These are phyloP conservation scores for Hypoxylon sp. DNA, from an alignment of 2,329 filamentous ascomycete species.

Conservation along the genomic window DNA sequence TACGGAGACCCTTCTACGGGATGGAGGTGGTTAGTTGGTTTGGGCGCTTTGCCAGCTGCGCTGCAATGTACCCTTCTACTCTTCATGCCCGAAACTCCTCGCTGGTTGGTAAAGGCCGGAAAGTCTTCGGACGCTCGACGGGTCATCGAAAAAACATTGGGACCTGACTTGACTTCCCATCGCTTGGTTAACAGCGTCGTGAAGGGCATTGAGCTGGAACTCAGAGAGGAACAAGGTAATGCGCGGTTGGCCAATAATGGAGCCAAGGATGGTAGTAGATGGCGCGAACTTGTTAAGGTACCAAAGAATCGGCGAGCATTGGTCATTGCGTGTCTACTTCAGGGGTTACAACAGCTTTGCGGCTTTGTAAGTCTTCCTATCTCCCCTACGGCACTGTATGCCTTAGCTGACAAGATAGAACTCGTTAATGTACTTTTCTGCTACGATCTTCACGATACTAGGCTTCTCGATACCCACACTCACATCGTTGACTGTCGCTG, in stretches of 20 bases:
- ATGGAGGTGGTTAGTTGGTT: slow-evolving; percentile 93
- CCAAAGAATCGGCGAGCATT: slow-evolving; percentile 80
- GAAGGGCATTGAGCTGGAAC: slow-evolving; percentile 79
- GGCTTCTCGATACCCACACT: slow-evolving; percentile 85
- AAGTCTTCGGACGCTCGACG: slow-evolving; percentile 71
- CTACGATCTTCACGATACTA: slow-evolving; percentile 83
- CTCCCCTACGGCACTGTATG: background rate
- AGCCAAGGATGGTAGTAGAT: slow-evolving; percentile 54
- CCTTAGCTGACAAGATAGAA: slow-evolving; percentile 66
- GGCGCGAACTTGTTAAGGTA: slow-evolving; percentile 69
- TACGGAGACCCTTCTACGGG: slow-evolving; percentile 67
- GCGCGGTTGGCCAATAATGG: slow-evolving; percentile 57
- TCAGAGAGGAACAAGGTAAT: slow-evolving; percentile 76
- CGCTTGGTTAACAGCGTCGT: slow-evolving; percentile 72
- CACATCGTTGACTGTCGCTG: slow-evolving; percentile 83
- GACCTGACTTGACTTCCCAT: slow-evolving; percentile 60
- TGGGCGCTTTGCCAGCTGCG: slow-evolving; percentile 83
- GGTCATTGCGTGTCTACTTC: slow-evolving; percentile 86
- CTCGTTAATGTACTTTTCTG: slow-evolving; percentile 92
- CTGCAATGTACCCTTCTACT: slow-evolving; percentile 78
- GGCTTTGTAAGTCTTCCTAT: slow-evolving; percentile 74
- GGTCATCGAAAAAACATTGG: slow-evolving; percentile 73
- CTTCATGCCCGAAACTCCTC: slow-evolving; percentile 87
- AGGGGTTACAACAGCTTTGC: slow-evolving; percentile 89
- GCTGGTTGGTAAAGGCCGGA: slow-evolving; percentile 84